Evolutionary conservation across 805 yeast species (phyloP).

Genomic region (Zygotorulaspora sp.): DNA sequence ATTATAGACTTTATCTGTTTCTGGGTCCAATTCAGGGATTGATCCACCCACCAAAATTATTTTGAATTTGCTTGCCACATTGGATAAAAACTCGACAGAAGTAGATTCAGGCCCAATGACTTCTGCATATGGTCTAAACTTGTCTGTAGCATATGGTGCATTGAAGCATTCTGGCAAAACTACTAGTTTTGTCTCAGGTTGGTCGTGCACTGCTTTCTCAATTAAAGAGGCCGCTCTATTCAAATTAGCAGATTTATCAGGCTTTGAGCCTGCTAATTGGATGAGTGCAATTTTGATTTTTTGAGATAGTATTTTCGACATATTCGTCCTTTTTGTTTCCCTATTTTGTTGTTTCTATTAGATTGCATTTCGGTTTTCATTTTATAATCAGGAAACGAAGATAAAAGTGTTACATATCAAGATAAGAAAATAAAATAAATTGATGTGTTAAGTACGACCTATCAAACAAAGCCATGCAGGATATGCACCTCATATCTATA

Average conservation of each 20-base stretch:
- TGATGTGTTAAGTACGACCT: too few species aligned
- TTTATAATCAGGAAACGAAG: too few species aligned
- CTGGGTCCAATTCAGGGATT: constrained; percentile 69
- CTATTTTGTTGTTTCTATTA: too few species aligned
- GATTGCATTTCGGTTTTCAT: too few species aligned
- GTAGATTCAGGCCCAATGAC: constrained; percentile 63
- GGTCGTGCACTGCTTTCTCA: constrained; percentile 53
- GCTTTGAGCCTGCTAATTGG: constrained; percentile 66
- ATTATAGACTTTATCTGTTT: constrained; percentile 57
- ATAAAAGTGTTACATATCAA: too few species aligned
- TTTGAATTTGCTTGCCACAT: constrained; percentile 58
- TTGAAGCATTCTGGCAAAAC: constrained; percentile 96
- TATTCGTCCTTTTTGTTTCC: neutral
- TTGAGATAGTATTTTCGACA: constrained; percentile 32
- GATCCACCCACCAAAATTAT: constrained; percentile 85
- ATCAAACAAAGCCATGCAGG: too few species aligned
- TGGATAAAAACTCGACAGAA: constrained; percentile 55
- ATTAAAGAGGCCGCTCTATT: constrained; percentile 60
- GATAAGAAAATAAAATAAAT: too few species aligned
- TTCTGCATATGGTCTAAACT: constrained; percentile 87
- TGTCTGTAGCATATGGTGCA: constrained; percentile 85
- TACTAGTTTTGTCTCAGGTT: constrained; percentile 64
- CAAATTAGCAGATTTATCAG: constrained; percentile 76
- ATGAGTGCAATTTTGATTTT: constrained; percentile 75
- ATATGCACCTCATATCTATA: too few species aligned